Evolutionary conservation across 2,329 filamentous ascomycete species (phyloP), one percentile per base, ranked within the genome.

Genomic region (Pseudogymnoascus sp.): DNA sequence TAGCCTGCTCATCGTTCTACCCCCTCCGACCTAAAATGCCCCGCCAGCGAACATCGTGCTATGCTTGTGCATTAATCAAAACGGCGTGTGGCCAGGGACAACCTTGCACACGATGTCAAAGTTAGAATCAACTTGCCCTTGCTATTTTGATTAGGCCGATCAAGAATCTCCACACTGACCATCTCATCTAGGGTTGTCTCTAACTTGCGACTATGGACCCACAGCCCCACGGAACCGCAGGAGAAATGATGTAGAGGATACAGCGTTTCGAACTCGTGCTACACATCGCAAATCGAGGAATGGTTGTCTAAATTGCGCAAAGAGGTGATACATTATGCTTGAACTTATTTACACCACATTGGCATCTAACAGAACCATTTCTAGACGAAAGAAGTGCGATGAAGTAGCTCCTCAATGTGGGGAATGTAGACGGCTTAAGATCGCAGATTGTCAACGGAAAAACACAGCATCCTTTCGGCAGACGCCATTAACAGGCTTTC

Each of bases 311-410:
- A 63, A 21, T 34, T 63, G 62, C 29, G 14, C 31, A 18, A 47
- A 23, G 14, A 45, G 60, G 60, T 62, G 36, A 47, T n/a, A 4
- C 7, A 40, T 16, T 16, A 51, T 23, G 11, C 29, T 26, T 26
- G 8, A 18, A 39, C 60, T 61, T 34, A 47, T 47, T 47, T 47
- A 21, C 57, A 40, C 37, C 10, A 40, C 37, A 18, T 40, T 40
- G 37, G 37, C 37, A 18, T 40, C 37, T 40, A 18, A 40, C 37
- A 40, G 5, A 40, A 40, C 5, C 37, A 40, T 40, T 18, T n/a
- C 42, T 36, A 36, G 62, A 57, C 45, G 62, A 31, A 63, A 63
- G 36, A 63, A 63, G 45, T 63, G 62, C 36, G 42, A 63, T 40
- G 62, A 63, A 21, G 21, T 31, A 29, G 39, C 26, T 31, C 62